These are phyloP conservation scores for Phialophora tarda DNA, from an alignment of 2,329 filamentous ascomycete species.

Conservation along the genomic window DNA sequence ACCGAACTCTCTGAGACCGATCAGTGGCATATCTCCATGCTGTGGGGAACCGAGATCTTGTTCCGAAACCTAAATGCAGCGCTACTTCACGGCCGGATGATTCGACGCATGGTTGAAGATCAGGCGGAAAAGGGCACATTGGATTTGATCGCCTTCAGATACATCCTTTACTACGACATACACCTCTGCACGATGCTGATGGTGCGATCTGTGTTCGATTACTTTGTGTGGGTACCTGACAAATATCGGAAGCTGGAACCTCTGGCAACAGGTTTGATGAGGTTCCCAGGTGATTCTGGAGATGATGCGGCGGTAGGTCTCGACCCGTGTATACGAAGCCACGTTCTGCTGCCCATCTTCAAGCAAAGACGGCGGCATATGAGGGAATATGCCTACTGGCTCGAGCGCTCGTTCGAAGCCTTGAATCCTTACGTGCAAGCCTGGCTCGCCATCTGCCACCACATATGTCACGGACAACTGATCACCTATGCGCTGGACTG, in stretches of 20 bases:
- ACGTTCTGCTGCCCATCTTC: neutral
- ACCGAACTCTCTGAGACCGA: neutral
- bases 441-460: slow-evolving; percentile 1
- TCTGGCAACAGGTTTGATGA: neutral
- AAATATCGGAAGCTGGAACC: neutral
- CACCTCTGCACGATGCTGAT: slow-evolving; percentile 3
- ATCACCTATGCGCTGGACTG: neutral
- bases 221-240: slow-evolving; percentile 1
- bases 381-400: slow-evolving; percentile 4
- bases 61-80: slow-evolving; percentile 1
- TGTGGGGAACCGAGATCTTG: neutral
- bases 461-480: slow-evolving; percentile 1
- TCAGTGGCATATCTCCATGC: slow-evolving; percentile 1
- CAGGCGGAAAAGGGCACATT: neutral
- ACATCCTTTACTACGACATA: slow-evolving; percentile 2
- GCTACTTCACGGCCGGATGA: neutral
- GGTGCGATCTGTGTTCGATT: slow-evolving; percentile 1
- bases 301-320: neutral
- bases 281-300: neutral
- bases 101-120: neutral
- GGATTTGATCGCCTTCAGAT: neutral
- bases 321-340: neutral
- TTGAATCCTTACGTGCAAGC: neutral
- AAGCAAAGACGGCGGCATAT: neutral
- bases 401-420: neutral